phyloP scores from a whole-genome alignment of 768 basidiomycete species.

The Gymnopilus dilepis region DNA sequence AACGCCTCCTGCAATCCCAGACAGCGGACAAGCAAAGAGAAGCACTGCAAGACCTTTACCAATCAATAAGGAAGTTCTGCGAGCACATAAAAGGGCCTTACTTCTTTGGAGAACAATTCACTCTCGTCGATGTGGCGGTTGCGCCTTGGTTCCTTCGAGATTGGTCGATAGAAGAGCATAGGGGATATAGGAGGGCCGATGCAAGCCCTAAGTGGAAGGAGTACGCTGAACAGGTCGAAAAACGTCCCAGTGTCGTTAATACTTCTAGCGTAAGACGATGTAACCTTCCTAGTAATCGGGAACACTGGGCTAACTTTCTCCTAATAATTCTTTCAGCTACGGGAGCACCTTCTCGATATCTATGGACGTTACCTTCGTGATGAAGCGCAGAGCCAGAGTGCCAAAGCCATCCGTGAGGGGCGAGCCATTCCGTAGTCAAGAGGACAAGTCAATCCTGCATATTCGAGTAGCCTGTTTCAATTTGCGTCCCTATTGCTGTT shows the following conservation, averaged over 20 bases:
- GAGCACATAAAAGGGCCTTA: slow-evolving; percentile 52
- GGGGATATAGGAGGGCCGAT: slow-evolving; percentile 49
- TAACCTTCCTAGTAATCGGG: background rate
- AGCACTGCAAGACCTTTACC: slow-evolving; percentile 34
- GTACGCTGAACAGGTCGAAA: slow-evolving; percentile 48
- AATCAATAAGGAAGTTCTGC: slow-evolving; percentile 36
- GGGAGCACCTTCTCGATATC: slow-evolving; percentile 48
- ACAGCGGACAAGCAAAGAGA: slow-evolving; percentile 31
- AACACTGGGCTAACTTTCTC: background rate
- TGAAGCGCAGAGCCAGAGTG: slow-evolving; percentile 58
- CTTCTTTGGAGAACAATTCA: slow-evolving; percentile 59
- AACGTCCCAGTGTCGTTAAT: slow-evolving; percentile 49
- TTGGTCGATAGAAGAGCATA: slow-evolving; percentile 52
- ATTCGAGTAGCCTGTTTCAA: too few species aligned
- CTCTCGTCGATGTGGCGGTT: slow-evolving; percentile 56
- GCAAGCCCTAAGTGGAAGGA: slow-evolving; percentile 49
- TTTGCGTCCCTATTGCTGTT: too few species aligned
- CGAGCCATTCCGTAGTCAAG: slow-evolving; percentile 42
- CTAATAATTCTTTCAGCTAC: slow-evolving; percentile 15
- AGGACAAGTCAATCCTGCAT: too few species aligned
- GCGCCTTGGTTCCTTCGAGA: slow-evolving; percentile 61
- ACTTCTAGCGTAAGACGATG: slow-evolving; percentile 44
- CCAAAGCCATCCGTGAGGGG: slow-evolving; percentile 55
- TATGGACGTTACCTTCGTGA: slow-evolving; percentile 61
- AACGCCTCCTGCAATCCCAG: slow-evolving; percentile 56